A percentile compares a stretch with the other conserved stretches of the same genome.
phyloP scores from a whole-genome alignment of 2,329 filamentous ascomycete species.

The Xenoacremonium recifei region DNA sequence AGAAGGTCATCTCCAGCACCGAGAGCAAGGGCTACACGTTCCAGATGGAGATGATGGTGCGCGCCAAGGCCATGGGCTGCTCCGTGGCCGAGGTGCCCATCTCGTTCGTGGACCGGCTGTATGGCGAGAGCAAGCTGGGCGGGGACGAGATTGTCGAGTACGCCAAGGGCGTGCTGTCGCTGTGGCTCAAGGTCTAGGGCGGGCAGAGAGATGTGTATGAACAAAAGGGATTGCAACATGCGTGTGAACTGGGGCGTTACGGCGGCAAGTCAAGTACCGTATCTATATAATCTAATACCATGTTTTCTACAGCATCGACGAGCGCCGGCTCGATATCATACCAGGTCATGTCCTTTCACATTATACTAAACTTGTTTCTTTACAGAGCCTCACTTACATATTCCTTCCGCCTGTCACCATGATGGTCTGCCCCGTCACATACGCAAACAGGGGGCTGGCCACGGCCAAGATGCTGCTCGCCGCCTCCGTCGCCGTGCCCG shows the following conservation, averaged over 20 bases:
- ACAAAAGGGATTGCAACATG: conserved; percentile 23
- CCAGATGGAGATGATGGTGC: conserved; percentile 99
- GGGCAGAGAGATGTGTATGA: conserved; percentile 7
- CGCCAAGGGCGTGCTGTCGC: conserved; percentile 75
- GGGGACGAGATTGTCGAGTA: conserved; percentile 97
- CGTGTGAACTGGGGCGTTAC: conserved; percentile 29
- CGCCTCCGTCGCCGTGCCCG: conserved; percentile 77
- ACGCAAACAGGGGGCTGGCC: conserved; percentile 78
- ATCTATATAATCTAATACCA: conserved; percentile 33
- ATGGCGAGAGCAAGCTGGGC: conserved; percentile 92
- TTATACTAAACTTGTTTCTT: not conserved
- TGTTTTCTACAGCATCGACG: conserved; percentile 21
- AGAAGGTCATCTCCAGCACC: conserved; percentile 86
- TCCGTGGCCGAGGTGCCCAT: conserved; percentile 95
- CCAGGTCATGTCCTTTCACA: not conserved
- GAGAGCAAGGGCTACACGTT: conserved; percentile 98
- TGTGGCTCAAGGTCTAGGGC: conserved; percentile 75
- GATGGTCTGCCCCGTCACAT: conserved; percentile 84
- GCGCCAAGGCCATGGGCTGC: conserved; percentile 93
- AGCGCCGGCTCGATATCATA: not conserved
- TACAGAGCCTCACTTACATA: conserved; percentile 40
- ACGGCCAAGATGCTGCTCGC: conserved; percentile 75
- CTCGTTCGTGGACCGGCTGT: conserved; percentile 90
- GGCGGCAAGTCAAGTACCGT: conserved; percentile 26
- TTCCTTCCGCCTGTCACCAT: conserved; percentile 77